Conservation (phyloP, 2,329 filamentous ascomycete species). For the Aspergillus tanneri region DNA sequence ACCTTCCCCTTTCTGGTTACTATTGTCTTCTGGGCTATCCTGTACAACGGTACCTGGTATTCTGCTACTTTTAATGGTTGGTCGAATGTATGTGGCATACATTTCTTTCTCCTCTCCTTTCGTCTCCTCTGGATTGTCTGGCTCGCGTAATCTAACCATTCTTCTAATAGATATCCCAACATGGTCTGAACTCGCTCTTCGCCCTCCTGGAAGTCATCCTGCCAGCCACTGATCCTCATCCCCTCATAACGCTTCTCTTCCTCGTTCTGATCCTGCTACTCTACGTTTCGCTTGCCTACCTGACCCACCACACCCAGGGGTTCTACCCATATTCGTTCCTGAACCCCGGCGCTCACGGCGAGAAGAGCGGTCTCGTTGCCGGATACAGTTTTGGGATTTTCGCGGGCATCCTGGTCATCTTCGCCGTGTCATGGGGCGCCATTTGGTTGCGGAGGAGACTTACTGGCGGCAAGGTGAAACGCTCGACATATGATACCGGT, state of each 20-base stretch:
- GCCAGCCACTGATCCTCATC: slow-evolving; percentile 62
- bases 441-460: slow-evolving; percentile 56
- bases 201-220: slow-evolving; percentile 74
- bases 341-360: slow-evolving; percentile 56
- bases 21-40: slow-evolving; percentile 66
- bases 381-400: slow-evolving; percentile 62
- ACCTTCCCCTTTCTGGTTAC: slow-evolving; percentile 69
- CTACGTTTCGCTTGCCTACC: slow-evolving; percentile 72
- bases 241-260: slow-evolving; percentile 65
- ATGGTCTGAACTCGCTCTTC: slow-evolving; percentile 71
- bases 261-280: slow-evolving; percentile 68
- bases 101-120: slow-evolving; percentile 4
- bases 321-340: slow-evolving; percentile 80
- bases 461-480: slow-evolving; percentile 34
- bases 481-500: slow-evolving; percentile 22
- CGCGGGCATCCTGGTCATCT: slow-evolving; percentile 56
- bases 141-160: neutral
- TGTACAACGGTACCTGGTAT: slow-evolving; percentile 58
- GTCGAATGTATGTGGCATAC: slow-evolving; percentile 43
- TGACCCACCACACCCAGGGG: slow-evolving; percentile 66
- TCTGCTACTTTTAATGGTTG: slow-evolving; percentile 54
- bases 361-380: slow-evolving; percentile 54
- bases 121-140: neutral
- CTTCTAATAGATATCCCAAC: slow-evolving; percentile 60
- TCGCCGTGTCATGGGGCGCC: slow-evolving; percentile 51